Conservation (phyloP, 441 rosid genomes). For the Croton laevigatus region DNA sequence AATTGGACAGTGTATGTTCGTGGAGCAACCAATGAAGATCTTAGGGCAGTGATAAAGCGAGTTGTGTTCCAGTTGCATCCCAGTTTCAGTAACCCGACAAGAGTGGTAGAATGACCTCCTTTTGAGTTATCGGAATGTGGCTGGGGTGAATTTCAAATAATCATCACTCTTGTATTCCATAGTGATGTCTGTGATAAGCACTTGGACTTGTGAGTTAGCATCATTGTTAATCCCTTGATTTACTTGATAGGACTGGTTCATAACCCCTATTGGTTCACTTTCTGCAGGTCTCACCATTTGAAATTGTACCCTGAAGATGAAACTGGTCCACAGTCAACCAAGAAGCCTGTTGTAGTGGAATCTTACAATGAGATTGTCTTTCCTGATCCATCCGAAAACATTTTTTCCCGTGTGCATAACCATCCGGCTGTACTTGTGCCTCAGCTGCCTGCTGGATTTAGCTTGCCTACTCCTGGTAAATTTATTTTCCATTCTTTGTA, state of each 20-base stretch:
- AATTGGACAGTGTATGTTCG: slow-evolving; percentile 80
- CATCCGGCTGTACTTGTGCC: slow-evolving; percentile 70
- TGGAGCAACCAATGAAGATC: slow-evolving; percentile 71
- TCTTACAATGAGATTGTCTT: slow-evolving; percentile 77
- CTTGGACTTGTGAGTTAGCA: slow-evolving; percentile 54
- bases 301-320: slow-evolving; percentile 71
- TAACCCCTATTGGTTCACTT: slow-evolving; percentile 18
- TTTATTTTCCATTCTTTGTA: slow-evolving; percentile 5
- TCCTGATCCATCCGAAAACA: slow-evolving; percentile 64
- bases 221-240: slow-evolving; percentile 13
- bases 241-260: background rate
- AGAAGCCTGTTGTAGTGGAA: slow-evolving; percentile 83
- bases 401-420: slow-evolving; percentile 63
- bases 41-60: slow-evolving; percentile 49
- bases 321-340: slow-evolving; percentile 59
- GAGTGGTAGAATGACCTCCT: slow-evolving; percentile 67
- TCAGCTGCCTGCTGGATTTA: slow-evolving; percentile 49
- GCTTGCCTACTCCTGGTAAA: slow-evolving; percentile 32
- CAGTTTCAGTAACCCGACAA: slow-evolving; percentile 63
- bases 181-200: slow-evolving; percentile 54
- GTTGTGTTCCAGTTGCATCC: slow-evolving; percentile 76
- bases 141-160: slow-evolving; percentile 83
- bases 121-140: slow-evolving; percentile 73
- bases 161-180: slow-evolving; percentile 58
- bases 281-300: slow-evolving; percentile 62